Percentiles rank a stretch among this genome's conserved stretches.
These are phyloP conservation scores for Venturia nashicola DNA, from an alignment of 2,329 filamentous ascomycete genomes.

Conservation along the genomic window DNA sequence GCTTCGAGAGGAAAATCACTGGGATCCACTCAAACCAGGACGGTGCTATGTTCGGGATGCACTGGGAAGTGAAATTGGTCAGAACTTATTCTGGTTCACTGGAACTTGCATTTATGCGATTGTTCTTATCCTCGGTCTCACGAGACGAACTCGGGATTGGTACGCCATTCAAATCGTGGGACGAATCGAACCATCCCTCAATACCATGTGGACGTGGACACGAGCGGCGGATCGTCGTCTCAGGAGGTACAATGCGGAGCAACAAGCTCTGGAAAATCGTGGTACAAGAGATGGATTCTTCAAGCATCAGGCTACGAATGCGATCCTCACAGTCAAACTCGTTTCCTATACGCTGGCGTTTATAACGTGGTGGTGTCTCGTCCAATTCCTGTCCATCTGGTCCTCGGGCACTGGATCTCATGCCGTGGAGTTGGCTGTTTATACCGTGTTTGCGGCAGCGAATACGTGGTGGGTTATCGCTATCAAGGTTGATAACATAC, in stretches of 20 bases:
- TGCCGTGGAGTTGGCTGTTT: constrained; percentile 2
- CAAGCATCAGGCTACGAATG: background rate
- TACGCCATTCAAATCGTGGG: background rate
- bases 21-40: constrained; percentile 3
- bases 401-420: background rate
- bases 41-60: constrained; percentile 2
- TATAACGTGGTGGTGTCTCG: background rate
- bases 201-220: background rate
- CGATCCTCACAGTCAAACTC: background rate
- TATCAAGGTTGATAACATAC: constrained; percentile 1
- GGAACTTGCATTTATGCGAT: constrained; percentile 4
- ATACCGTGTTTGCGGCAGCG: background rate
- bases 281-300: background rate
- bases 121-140: background rate
- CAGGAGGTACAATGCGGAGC: background rate
- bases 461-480: constrained; percentile 5
- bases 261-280: background rate
- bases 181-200: background rate
- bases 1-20: background rate
- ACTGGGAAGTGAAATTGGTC: background rate
- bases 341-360: background rate
- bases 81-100: constrained; percentile 7
- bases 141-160: background rate
- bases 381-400: constrained; percentile 9
- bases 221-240: background rate